Evolutionary conservation across 257 asterid species (phyloP).

Genomic region (Nicotiana otophora): DNA sequence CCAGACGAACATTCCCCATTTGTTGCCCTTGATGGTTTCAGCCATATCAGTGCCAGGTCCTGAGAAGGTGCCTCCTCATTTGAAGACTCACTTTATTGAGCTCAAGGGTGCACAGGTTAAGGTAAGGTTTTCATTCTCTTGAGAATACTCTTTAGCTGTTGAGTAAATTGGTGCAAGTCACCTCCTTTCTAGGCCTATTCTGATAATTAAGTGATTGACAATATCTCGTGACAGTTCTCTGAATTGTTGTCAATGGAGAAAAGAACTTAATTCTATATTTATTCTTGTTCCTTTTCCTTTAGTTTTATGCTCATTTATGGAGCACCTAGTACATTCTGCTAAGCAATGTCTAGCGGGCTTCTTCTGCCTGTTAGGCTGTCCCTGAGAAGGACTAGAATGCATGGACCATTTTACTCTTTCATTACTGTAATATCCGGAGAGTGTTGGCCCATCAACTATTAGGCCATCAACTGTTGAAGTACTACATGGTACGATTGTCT

Average conservation of each 20-base stretch:
- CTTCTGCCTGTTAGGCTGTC: neutral
- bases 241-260: neutral
- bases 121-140: slow-evolving; percentile 36
- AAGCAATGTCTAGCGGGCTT: neutral
- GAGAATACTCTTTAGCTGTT: slow-evolving; percentile 6
- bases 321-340: neutral
- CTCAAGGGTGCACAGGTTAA: slow-evolving; percentile 97
- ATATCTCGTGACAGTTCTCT: neutral
- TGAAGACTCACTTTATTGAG: slow-evolving; percentile 86
- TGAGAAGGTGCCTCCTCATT: slow-evolving; percentile 76
- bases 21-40: slow-evolving; percentile 88
- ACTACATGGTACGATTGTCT: neutral
- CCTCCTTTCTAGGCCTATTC: neutral
- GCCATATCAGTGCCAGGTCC: slow-evolving; percentile 99
- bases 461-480: neutral
- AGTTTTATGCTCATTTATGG: neutral
- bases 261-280: neutral
- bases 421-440: neutral
- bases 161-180: slow-evolving; percentile 10
- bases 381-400: neutral
- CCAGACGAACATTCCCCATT: slow-evolving; percentile 92
- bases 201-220: neutral
- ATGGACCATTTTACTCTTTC: neutral
- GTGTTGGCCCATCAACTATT: neutral
- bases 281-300: neutral